These are phyloP conservation scores for Chalciporus pseudorubinellus DNA, from an alignment of 768 basidiomycete genomes.

Conservation along the genomic window DNA sequence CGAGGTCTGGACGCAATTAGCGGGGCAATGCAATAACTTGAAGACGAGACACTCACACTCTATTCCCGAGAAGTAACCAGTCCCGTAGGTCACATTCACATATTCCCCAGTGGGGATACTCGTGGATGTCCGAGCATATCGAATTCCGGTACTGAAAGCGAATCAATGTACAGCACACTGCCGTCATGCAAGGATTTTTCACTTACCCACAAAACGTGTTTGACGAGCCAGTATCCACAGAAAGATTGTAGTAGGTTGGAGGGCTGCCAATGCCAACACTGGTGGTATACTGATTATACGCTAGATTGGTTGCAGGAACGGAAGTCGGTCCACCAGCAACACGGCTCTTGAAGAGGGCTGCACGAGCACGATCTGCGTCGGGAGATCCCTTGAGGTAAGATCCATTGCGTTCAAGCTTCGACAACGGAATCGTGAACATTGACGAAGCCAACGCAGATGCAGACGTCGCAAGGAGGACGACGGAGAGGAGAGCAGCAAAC, in stretches of 20 bases:
- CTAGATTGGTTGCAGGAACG: conserved; percentile 14
- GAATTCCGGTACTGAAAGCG: conserved; percentile 16
- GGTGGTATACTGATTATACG: conserved; percentile 17
- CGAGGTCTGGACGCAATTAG: conserved; percentile 15
- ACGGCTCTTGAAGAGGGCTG: conserved; percentile 5
- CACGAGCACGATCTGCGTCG: conserved; percentile 19
- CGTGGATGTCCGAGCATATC: conserved; percentile 21
- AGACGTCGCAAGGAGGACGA: conserved; percentile 6
- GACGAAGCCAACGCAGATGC: conserved; percentile 5
- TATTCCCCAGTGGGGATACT: conserved; percentile 25
- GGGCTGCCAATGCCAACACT: conserved; percentile 28
- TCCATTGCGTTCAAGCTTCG: conserved; percentile 10
- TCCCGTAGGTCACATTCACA: conserved; percentile 10
- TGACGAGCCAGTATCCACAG: conserved; percentile 33
- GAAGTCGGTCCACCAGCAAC: conserved; percentile 8
- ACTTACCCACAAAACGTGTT: conserved; percentile 27
- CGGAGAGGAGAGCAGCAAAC: conserved; percentile 2
- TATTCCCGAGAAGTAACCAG: conserved; percentile 27
- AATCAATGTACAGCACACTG: not conserved
- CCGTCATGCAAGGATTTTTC: not conserved
- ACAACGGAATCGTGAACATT: conserved; percentile 8
- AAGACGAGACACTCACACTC: conserved; percentile 27
- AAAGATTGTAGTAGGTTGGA: conserved; percentile 26
- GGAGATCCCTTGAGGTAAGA: conserved; percentile 17
- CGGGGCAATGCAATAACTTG: too few species aligned